Evolutionary conservation across 2,329 filamentous ascomycete species (phyloP).

Genomic region (Beauveria australis): DNA sequence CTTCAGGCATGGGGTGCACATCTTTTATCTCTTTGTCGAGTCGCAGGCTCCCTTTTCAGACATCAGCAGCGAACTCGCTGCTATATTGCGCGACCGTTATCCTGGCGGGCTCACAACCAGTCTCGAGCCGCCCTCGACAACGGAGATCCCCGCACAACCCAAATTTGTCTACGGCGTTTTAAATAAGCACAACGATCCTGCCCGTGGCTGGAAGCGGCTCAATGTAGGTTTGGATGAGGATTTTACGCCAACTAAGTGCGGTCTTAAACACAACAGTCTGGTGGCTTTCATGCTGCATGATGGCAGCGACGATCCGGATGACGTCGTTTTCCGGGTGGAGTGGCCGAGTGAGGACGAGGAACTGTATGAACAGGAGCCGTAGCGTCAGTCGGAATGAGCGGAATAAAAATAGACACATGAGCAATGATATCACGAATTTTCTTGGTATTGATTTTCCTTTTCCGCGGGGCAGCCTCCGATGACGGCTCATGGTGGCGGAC

Average conservation of each 20-base stretch:
- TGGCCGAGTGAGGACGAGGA: conserved; percentile 37
- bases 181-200: conserved; percentile 35
- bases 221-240: conserved; percentile 24
- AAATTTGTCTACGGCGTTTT: conserved; percentile 40
- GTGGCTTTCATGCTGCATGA: conserved; percentile 42
- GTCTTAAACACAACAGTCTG: conserved; percentile 37
- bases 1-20: conserved; percentile 66
- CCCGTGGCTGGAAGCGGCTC: conserved; percentile 42
- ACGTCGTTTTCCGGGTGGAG: conserved; percentile 36
- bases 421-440: background rate
- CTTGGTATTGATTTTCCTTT: background rate
- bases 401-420: background rate
- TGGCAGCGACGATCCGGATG: conserved; percentile 29
- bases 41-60: conserved; percentile 47
- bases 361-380: conserved; percentile 16
- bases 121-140: conserved; percentile 24
- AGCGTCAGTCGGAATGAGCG: background rate
- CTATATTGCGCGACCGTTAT: conserved; percentile 49
- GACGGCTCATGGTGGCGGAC: conserved; percentile 1
- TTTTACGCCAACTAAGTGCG: conserved; percentile 33
- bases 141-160: conserved; percentile 31
- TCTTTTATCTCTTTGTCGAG: conserved; percentile 59
- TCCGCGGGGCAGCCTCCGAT: conserved; percentile 5
- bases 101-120: conserved; percentile 40
- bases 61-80: conserved; percentile 51